These are phyloP conservation scores for Sarcodon aspratus DNA, from an alignment of 768 basidiomycete genomes.

Conservation along the genomic window DNA sequence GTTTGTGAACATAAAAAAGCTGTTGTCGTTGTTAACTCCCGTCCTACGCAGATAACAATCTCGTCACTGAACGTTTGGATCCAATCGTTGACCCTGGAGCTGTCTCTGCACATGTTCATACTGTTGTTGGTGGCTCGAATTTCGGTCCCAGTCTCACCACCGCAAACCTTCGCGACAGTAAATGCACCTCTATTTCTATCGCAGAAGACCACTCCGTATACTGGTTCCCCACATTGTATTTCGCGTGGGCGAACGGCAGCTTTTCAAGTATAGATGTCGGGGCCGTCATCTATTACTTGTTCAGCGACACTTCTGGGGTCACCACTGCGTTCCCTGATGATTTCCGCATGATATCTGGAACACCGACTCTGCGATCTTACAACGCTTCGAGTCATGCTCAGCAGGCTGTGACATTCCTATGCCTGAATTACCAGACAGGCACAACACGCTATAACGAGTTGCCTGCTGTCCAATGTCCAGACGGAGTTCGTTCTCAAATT, in stretches of 20 bases:
- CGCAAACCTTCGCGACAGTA: constrained; percentile 27
- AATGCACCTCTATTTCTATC: constrained; percentile 12
- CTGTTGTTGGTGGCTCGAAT: constrained; percentile 43
- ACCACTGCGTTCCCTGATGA: constrained; percentile 10
- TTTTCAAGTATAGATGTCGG: constrained; percentile 4
- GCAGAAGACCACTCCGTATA: constrained; percentile 15
- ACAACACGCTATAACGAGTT: constrained; percentile 13
- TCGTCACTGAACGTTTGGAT: constrained; percentile 38
- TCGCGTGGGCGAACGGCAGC: constrained; percentile 10
- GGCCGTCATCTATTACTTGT: constrained; percentile 3
- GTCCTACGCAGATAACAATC: constrained; percentile 22
- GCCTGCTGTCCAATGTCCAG: constrained; percentile 8
- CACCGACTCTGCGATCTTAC: constrained; percentile 12
- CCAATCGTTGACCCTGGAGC: constrained; percentile 36
- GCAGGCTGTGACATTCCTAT: constrained; percentile 13
- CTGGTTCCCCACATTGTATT: constrained; percentile 10
- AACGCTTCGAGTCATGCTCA: constrained; percentile 8
- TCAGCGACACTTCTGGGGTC: constrained; percentile 12
- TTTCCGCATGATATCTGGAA: constrained; percentile 14
- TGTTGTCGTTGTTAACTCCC: neutral
- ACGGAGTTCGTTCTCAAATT: constrained; percentile 11
- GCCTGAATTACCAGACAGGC: constrained; percentile 25
- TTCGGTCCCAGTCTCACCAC: constrained; percentile 33
- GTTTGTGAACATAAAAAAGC: neutral
- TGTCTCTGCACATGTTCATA: constrained; percentile 36